Percentiles rank a stretch among this genome's conserved stretches.
These are phyloP conservation scores for Plantago elongata DNA, from an alignment of 257 asterid genomes.

Conservation along the genomic window DNA sequence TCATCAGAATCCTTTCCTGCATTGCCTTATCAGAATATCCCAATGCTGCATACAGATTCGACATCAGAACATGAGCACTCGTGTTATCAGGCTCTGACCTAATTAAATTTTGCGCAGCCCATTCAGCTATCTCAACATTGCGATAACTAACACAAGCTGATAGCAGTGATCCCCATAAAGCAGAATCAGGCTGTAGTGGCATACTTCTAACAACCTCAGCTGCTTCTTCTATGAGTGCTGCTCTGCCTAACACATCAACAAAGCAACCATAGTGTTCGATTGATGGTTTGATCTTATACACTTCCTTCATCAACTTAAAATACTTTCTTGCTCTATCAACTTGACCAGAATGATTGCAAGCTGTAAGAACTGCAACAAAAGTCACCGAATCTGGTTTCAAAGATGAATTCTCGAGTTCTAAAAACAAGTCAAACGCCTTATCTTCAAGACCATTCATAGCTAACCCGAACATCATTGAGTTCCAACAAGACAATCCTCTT, in stretches of 20 bases:
- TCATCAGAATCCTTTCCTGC: constrained; percentile 48
- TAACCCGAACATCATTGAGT: constrained; percentile 66
- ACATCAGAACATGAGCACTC: constrained; percentile 50
- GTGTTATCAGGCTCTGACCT: constrained; percentile 42
- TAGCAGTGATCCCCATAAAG: constrained; percentile 58
- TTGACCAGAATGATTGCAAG: constrained; percentile 50
- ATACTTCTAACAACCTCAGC: constrained; percentile 38
- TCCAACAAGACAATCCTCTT: constrained; percentile 63
- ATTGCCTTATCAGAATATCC: constrained; percentile 46
- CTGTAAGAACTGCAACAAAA: constrained; percentile 44
- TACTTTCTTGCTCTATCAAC: constrained; percentile 46
- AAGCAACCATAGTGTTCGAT: constrained; percentile 63
- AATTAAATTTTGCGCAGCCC: constrained; percentile 48
- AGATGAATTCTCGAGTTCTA: constrained; percentile 31
- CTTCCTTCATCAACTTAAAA: constrained; percentile 37
- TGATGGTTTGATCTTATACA: constrained; percentile 38
- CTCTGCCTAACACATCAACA: constrained; percentile 62
- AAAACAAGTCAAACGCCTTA: constrained; percentile 44
- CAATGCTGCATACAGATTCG: constrained; percentile 53
- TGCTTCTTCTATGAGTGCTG: constrained; percentile 65
- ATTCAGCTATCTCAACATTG: constrained; percentile 38
- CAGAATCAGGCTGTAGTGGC: constrained; percentile 55
- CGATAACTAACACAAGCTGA: constrained; percentile 39
- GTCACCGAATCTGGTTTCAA: constrained; percentile 49
- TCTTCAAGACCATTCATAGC: constrained; percentile 50